Evolutionary conservation across 352 stramenopile species (phyloP), one percentile per base, ranked within the genome.

Genomic region (Phytophthora megakarya): DNA sequence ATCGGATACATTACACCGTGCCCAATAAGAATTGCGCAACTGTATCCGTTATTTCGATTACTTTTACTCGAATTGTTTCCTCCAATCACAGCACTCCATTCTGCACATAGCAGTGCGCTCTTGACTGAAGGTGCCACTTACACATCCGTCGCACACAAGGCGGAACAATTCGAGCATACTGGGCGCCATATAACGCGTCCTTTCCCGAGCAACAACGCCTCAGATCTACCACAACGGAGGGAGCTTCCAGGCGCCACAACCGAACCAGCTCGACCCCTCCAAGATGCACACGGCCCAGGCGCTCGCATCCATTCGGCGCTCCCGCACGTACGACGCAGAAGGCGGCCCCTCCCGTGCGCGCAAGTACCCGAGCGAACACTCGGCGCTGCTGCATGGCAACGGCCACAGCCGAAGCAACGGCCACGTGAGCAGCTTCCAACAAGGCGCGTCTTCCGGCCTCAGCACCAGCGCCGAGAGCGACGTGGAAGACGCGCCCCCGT

Each of bases 201-300:
- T 16, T 35, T 47, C 30, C 60, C 35, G 21, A 54, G 23, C 21
- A 21, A 59, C 45, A 39, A 70, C 53, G 61, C 30, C 35, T 8
- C 46, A 65, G 42, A 67, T 60, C 25, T 32, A 26, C 25, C 18
- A 70, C 30, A 57, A 48, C 60, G 59, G 18, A 61, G 59, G 42
- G 35, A 46, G 60, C 32, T 16, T 51, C 32, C 44, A 54, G 50
- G 33, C 43, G 16, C 16, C 67, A 68, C 58, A 68, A 67, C 53
- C 33, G 18, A 69, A 72, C 47, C 28, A 61, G 67, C 52, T 48
- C 47, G 37, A 60, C 25, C 12, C 12, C 13, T 10, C 4, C 13
- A 69, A 55, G 54, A 90, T 90, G 79, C 81, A 90, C 77, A 83
- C 81, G 47, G 79, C 69, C 42, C 76, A 88, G 48, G 81, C 81